Base-by-base conservation (phyloP, 345 rosid species). In the Salix koriyanagi region DNA sequence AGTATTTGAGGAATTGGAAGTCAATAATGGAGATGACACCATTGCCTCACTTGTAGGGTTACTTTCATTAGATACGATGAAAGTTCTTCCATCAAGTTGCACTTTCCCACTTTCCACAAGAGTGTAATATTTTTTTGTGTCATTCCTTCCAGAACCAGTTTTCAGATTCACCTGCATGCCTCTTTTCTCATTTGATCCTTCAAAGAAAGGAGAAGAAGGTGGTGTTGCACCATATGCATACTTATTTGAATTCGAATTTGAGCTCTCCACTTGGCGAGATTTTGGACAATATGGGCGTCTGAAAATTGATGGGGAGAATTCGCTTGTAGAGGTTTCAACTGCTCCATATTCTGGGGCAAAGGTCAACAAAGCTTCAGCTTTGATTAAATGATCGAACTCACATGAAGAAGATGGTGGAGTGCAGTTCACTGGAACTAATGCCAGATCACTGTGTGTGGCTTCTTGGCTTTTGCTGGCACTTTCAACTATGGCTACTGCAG, bases 311-410 rank as follows among this genome's bases (percentile, higher is more conserved):
- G 89, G 86, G 56, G 91, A 87, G 69, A 84, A 50, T 76, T 91
- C 97, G 77, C 90, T 89, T 67, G 84, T 36, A 50, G 90, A 87
- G 76, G 94, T 83, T 86, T 93, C 97, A 74, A 96, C 97, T 46
- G 98, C 98, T 71, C 96, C 98, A 89, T 92, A 96, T 83, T 96
- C 99, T 16, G 91, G 89, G 77, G 99, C 96, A 87, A 92, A 93
- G 13, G 97, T 90, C 96, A 96, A 87, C 85, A 91, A 79, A 73
- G 99, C 99, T 88, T 96, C 99, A 30, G 94, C 97, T 87, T 91
- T 96, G 72, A 93, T 83, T 84, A 96, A 86, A 84, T 93, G 91
- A 88, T 96, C 97, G 72, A 96, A 96, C 90, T 96, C 97, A 48
- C 96, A 82, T 36, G 76, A 79, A 34, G 81, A 85, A 76, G 87